Percentiles rank a stretch among this genome's conserved stretches.
phyloP scores from a whole-genome alignment of 2,329 filamentous ascomycete genomes.

The Phyllosticta citrichinensis region DNA sequence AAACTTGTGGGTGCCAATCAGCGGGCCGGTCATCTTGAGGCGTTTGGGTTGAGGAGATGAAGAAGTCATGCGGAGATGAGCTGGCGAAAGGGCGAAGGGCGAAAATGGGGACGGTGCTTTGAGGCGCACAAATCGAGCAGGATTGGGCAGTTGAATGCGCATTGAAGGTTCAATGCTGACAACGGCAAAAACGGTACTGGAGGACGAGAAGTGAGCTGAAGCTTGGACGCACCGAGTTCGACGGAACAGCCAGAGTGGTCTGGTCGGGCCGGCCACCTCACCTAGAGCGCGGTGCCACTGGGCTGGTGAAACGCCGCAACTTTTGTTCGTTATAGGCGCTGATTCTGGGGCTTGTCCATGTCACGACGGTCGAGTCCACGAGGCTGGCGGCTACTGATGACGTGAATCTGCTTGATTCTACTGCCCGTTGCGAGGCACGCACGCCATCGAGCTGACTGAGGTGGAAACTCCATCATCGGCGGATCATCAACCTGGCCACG shows the following conservation, averaged over 20 bases:
- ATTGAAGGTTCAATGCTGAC: background rate
- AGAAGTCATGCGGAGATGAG: slow-evolving; percentile 11
- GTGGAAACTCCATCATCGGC: background rate
- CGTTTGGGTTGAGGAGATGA: slow-evolving; percentile 54
- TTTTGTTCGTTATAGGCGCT: no score
- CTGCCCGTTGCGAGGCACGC: no score
- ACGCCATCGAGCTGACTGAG: no score
- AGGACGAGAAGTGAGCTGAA: background rate
- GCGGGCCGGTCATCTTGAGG: slow-evolving; percentile 59
- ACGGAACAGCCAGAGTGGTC: background rate
- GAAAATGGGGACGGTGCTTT: background rate
- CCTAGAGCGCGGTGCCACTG: background rate
- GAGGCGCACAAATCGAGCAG: background rate
- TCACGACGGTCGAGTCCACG: no score
- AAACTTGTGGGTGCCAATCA: slow-evolving; percentile 85
- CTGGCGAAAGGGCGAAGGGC: slow-evolving; percentile 25
- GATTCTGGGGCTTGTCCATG: no score
- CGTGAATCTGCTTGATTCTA: no score
- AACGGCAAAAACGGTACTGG: background rate
- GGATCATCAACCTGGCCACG: background rate
- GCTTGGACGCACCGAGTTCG: no score
- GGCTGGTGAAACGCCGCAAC: background rate
- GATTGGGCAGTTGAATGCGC: background rate
- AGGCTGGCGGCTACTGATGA: no score
- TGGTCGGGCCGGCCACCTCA: background rate